These are phyloP conservation scores for Halophytophthora batemanensis DNA, from an alignment of 352 stramenopile genomes.

Conservation along the genomic window DNA sequence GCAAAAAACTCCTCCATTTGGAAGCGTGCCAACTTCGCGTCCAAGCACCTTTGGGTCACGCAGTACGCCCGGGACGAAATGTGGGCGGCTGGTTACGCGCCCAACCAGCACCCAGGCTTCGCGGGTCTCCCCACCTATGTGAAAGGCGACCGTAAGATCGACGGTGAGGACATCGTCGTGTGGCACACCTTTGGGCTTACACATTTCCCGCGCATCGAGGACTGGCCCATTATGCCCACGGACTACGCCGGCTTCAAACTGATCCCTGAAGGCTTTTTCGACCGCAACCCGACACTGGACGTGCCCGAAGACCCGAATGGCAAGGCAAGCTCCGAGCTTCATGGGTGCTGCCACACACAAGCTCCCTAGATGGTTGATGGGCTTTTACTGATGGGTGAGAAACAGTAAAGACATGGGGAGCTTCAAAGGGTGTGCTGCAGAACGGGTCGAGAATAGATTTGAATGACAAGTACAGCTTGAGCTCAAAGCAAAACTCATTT, in stretches of 20 bases:
- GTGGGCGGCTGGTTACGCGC: constrained; percentile 51
- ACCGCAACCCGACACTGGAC: constrained; percentile 37
- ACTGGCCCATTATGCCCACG: constrained; percentile 56
- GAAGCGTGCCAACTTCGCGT: constrained; percentile 41
- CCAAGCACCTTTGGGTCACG: constrained; percentile 62
- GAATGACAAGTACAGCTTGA: too few relatives aligned
- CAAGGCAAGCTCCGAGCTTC: constrained; percentile 6
- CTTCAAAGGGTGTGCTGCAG: too few relatives aligned
- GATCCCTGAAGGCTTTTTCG: constrained; percentile 47
- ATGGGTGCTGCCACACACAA: too few relatives aligned
- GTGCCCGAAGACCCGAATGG: constrained; percentile 19
- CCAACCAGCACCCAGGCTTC: constrained; percentile 31
- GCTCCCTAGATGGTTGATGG: too few relatives aligned
- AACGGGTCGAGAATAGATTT: too few relatives aligned
- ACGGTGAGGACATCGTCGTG: constrained; percentile 50
- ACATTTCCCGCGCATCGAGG: constrained; percentile 53
- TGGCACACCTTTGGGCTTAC: constrained; percentile 57
- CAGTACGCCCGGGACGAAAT: constrained; percentile 35
- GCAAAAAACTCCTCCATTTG: constrained; percentile 31
- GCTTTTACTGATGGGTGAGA: too few relatives aligned
- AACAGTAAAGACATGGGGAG: too few relatives aligned
- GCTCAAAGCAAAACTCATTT: too few relatives aligned
- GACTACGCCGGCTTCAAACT: constrained; percentile 55
- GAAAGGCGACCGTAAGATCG: constrained; percentile 29
- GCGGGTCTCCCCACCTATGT: constrained; percentile 43